A percentile compares a stretch with the other conserved stretches of the same genome.
Conservation (phyloP, 495 filamentous ascomycete genomes). For the Podospora tetraspora region DNA sequence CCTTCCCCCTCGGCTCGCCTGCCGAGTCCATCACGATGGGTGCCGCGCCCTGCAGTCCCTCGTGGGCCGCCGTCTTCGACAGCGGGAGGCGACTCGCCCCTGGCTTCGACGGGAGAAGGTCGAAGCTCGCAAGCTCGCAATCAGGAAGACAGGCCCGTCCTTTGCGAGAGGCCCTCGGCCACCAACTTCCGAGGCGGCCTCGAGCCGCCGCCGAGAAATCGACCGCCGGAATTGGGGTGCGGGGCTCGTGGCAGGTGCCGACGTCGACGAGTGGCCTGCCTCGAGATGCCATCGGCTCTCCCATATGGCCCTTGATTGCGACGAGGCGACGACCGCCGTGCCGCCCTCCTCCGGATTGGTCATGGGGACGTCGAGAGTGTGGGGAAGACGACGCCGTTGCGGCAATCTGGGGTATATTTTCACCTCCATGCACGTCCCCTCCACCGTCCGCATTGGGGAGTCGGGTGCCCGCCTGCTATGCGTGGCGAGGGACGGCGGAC, state of each 20-base stretch:
- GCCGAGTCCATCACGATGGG: not conserved
- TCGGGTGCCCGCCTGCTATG: not conserved
- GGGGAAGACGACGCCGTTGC: constrained; percentile 23
- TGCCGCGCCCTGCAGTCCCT: not conserved
- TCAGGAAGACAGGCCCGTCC: constrained; percentile 47
- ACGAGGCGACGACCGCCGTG: constrained; percentile 26
- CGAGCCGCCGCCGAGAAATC: constrained; percentile 30
- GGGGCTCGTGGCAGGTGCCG: constrained; percentile 37
- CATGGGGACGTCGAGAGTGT: constrained; percentile 24
- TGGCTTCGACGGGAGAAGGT: not conserved
- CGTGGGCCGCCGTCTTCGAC: not conserved
- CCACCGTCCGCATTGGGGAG: constrained; percentile 10
- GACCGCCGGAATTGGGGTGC: constrained; percentile 34
- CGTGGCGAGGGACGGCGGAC: not conserved
- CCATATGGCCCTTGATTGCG: constrained; percentile 36
- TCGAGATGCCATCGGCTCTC: constrained; percentile 30
- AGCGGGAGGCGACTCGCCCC: not conserved
- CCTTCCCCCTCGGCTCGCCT: constrained; percentile 6
- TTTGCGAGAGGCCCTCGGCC: constrained; percentile 37
- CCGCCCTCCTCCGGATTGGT: constrained; percentile 27
- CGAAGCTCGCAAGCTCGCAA: constrained; percentile 32
- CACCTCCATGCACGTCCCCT: constrained; percentile 25
- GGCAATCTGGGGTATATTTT: constrained; percentile 28
- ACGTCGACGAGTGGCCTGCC: constrained; percentile 27
- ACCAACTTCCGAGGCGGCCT: constrained; percentile 38